Evolutionary conservation across 805 yeast genomes (phyloP).

Genomic region (Cyberlindnera mycetangii): DNA sequence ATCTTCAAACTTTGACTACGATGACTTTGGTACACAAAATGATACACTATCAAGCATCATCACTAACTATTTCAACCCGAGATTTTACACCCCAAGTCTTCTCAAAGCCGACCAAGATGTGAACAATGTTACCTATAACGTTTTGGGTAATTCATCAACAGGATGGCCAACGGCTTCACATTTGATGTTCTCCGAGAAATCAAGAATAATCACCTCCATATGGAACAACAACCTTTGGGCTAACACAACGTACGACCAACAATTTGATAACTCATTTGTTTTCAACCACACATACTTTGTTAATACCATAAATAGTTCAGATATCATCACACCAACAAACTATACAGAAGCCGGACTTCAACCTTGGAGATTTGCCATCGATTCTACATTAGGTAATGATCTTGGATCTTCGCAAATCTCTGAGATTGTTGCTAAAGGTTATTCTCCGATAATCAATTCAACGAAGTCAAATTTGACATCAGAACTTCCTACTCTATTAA

Average conservation of each 20-base stretch:
- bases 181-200: constrained; percentile 34
- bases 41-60: constrained; percentile 27
- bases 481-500: constrained; percentile 32
- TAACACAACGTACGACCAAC: constrained; percentile 32
- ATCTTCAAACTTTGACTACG: not conserved
- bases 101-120: constrained; percentile 22
- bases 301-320: not conserved
- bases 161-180: constrained; percentile 36
- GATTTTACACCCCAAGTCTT: constrained; percentile 31
- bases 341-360: constrained; percentile 3
- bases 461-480: constrained; percentile 22
- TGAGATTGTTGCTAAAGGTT: constrained; percentile 52
- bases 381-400: constrained; percentile 36
- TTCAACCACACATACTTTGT: constrained; percentile 21
- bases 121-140: constrained; percentile 17
- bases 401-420: constrained; percentile 40
- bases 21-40: constrained; percentile 12
- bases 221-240: constrained; percentile 27
- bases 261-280: constrained; percentile 19
- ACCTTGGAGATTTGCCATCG: constrained; percentile 41
- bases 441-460: constrained; percentile 58
- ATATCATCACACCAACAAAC: constrained; percentile 12
- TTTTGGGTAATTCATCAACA: constrained; percentile 11
- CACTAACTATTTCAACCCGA: constrained; percentile 14
- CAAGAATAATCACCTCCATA: constrained; percentile 37